Evolutionary conservation across 2,329 filamentous ascomycete genomes (phyloP), one percentile per base, ranked within the genome.

Genomic region (Fusarium armeniacum): DNA sequence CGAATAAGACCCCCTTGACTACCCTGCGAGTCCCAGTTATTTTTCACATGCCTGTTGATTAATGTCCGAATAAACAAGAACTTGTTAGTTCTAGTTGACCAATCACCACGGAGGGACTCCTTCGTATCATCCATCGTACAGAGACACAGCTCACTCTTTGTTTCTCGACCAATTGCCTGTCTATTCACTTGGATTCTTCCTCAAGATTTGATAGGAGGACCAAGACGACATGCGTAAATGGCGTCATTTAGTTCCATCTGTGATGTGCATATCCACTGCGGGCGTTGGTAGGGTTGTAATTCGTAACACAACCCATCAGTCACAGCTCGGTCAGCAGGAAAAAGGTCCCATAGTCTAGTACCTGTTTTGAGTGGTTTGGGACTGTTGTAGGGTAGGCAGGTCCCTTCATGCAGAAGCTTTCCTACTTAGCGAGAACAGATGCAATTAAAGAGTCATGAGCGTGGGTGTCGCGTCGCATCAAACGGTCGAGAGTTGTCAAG

Each of bases 371-470:
- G 36, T 20, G 10, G 5, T 7, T 22, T n/a, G 16, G 47, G 47
- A 46, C 22, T 38, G 51, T 35, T 49, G 55, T 58, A 69, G 66
- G 66, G 66, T 69, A 69, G 32, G 66, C 51, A 45, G 46, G 46
- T 62, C 61, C 65, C 46, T 52, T 56, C 10, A 32, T 62, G 40
- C 32, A 46, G 52, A 35, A 55, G 47, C 11, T 35, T 16, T 55
- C 46, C 22, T 62, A 65, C 36, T 62, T 67, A 67, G 67, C 63
- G 41, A 40, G 49, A 52, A 67, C 65, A 61, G 44, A 70, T 70
- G 67, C 67, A 70, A 68, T 70, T 70, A 70, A 70, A 70, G 67
- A 70, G 67, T 70, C 67, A 68, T 67, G 57, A 62, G 57, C 18
- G 57, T 45, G 41, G 62, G 44, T 41, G 33, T 45, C 41, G 35